Evolutionary conservation across 164 flowering plant species (phyloP).

Genomic region (Tetrastigma voinierianum): DNA sequence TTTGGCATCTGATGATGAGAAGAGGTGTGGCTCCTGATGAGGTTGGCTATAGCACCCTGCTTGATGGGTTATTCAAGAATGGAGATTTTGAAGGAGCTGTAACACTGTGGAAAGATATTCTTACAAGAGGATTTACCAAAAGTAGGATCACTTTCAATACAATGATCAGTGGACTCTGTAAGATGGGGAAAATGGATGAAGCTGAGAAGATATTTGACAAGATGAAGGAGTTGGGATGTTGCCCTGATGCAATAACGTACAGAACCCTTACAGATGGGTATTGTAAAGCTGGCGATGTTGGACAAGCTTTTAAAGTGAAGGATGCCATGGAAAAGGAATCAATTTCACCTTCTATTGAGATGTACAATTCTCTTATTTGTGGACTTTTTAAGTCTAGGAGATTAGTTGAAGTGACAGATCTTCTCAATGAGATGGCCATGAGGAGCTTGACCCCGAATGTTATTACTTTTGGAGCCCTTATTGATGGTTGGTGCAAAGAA

Average conservation of each 20-base stretch:
- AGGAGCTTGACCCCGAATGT: conserved; percentile 50
- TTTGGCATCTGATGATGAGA: conserved; percentile 69
- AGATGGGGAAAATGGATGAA: conserved; percentile 68
- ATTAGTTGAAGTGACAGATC: conserved; percentile 30
- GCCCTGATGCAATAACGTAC: conserved; percentile 69
- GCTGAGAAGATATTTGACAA: conserved; percentile 54
- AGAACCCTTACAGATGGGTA: conserved; percentile 78
- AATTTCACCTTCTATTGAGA: conserved; percentile 49
- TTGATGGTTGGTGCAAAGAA: conserved; percentile 74
- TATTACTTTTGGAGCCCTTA: conserved; percentile 72
- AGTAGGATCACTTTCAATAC: conserved; percentile 51
- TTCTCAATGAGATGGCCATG: conserved; percentile 54
- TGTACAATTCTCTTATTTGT: conserved; percentile 69
- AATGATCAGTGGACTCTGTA: conserved; percentile 78
- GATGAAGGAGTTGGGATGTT: conserved; percentile 63
- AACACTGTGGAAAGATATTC: conserved; percentile 57
- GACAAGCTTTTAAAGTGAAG: conserved; percentile 55
- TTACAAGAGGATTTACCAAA: conserved; percentile 53
- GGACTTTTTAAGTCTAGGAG: conserved; percentile 52
- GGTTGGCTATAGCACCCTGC: conserved; percentile 65
- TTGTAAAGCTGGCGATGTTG: conserved; percentile 60
- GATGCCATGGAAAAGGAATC: conserved; percentile 49
- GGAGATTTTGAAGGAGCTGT: conserved; percentile 56
- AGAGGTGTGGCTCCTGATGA: conserved; percentile 68
- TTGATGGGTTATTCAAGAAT: conserved; percentile 65